phyloP scores from a whole-genome alignment of 805 yeast species.

The Yarrowia sp. region DNA sequence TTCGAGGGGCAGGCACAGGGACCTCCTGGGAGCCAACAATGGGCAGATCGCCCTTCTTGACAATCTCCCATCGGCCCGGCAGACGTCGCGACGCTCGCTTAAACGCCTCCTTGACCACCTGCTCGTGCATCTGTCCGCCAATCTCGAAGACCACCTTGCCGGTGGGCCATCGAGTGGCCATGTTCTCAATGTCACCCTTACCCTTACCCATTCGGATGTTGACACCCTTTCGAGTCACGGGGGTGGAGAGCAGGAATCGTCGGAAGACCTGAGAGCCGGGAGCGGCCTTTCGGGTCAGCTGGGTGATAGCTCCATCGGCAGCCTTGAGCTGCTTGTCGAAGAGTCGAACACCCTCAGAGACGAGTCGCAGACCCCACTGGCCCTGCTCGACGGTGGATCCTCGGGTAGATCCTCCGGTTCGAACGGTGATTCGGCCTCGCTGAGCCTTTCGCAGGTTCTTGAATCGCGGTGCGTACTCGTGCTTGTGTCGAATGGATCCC shows the following conservation, averaged over 20 bases:
- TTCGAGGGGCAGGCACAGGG: conserved; percentile 45
- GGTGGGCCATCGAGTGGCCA: conserved; percentile 95
- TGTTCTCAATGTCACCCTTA: conserved; percentile 94
- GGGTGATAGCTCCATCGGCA: conserved; percentile 82
- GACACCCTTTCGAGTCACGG: conserved; percentile 95
- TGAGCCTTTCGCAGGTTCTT: conserved; percentile 69
- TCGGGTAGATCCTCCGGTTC: conserved; percentile 89
- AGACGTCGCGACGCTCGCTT: conserved; percentile 87
- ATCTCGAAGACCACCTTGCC: conserved; percentile 91
- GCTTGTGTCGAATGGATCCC: conserved; percentile 29
- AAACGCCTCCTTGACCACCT: conserved; percentile 82
- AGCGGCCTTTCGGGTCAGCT: conserved; percentile 71
- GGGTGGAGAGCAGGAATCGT: conserved; percentile 77
- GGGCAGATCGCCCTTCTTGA: conserved; percentile 59
- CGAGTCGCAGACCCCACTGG: conserved; percentile 78
- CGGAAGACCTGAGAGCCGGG: conserved; percentile 68
- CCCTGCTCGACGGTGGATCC: conserved; percentile 85
- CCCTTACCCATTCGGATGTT: conserved; percentile 99
- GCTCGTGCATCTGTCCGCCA: conserved; percentile 73
- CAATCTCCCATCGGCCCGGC: conserved; percentile 89
- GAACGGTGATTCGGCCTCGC: conserved; percentile 91
- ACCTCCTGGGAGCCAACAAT: conserved; percentile 69
- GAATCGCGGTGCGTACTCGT: conserved; percentile 57
- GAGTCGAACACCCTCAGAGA: conserved; percentile 82
- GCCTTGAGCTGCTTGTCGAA: conserved; percentile 86